Evolutionary conservation across 306 rosid genomes (phyloP).

Genomic region (Astragalus glycyphyllos): DNA sequence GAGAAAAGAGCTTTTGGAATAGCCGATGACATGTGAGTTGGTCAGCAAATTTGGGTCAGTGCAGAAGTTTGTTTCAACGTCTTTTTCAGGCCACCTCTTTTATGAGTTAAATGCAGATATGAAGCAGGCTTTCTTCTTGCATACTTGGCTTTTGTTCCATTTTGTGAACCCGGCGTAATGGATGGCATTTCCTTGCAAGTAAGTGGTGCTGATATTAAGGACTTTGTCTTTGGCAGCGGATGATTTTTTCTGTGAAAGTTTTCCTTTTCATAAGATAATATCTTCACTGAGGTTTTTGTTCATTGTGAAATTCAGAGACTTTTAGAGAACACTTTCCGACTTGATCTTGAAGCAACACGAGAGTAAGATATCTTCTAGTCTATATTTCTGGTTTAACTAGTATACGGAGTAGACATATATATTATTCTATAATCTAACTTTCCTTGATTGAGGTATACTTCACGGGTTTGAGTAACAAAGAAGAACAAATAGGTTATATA

Average conservation of each 20-base stretch:
- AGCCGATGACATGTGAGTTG: constrained; percentile 89
- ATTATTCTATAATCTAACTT: constrained; percentile 17
- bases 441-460: constrained; percentile 22
- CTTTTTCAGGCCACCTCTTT: constrained; percentile 28
- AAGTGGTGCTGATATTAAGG: constrained; percentile 39
- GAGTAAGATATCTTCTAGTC: constrained; percentile 64
- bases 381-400: constrained; percentile 32
- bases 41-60: constrained; percentile 37
- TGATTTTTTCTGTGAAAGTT: constrained; percentile 29
- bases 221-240: constrained; percentile 17
- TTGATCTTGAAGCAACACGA: constrained; percentile 75
- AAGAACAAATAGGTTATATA: constrained; percentile 26
- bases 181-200: constrained; percentile 96
- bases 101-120: constrained; percentile 61
- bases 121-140: constrained; percentile 96
- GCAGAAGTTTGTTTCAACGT: constrained; percentile 39
- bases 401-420: constrained; percentile 1
- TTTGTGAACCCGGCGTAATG: constrained; percentile 82
- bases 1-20: constrained; percentile 95
- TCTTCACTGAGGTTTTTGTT: constrained; percentile 34
- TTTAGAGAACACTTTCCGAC: constrained; percentile 89
- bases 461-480: constrained; percentile 16
- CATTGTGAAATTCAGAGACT: constrained; percentile 70
- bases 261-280: constrained; percentile 23
- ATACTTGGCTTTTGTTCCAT: constrained; percentile 88